A percentile compares a stretch with the other conserved stretches of the same genome.
Evolutionary conservation across 305 asterid species (phyloP).

Genomic region (Withania somnifera): DNA sequence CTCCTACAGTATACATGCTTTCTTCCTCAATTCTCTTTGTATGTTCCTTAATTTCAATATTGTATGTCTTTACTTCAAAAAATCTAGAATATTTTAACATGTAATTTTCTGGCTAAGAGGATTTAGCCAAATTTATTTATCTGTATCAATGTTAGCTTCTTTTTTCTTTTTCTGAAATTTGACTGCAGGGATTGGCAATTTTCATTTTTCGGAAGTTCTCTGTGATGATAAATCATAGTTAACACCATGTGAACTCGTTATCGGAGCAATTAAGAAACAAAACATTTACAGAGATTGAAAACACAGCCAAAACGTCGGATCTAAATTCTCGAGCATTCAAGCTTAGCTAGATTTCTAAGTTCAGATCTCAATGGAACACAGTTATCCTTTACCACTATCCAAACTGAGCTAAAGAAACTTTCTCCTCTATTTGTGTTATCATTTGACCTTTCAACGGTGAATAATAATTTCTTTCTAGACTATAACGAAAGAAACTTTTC

Average conservation of each 20-base stretch:
- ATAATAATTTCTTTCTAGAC: too few species aligned
- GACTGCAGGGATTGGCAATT: slow-evolving; percentile 8
- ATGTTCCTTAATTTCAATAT: neutral
- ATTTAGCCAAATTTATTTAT: too few species aligned
- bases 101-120: too few species aligned
- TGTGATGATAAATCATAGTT: neutral
- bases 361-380: slow-evolving; percentile 11
- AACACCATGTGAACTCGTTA: neutral
- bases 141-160: neutral
- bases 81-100: too few species aligned
- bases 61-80: too few species aligned
- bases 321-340: slow-evolving; percentile 10
- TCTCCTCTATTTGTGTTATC: neutral
- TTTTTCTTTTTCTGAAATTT: neutral
- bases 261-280: neutral
- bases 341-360: slow-evolving; percentile 9
- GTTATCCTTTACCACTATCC: slow-evolving; percentile 7
- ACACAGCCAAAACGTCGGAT: slow-evolving; percentile 4
- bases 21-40: slow-evolving; percentile 14
- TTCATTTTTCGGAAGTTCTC: neutral
- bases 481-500: too few species aligned
- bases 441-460: too few species aligned
- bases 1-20: neutral
- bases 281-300: slow-evolving; percentile 2
- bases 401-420: slow-evolving; percentile 1